These are phyloP conservation scores for Fomes fomentarius DNA, from an alignment of 1,284 basidiomycete species.

Conservation along the genomic window DNA sequence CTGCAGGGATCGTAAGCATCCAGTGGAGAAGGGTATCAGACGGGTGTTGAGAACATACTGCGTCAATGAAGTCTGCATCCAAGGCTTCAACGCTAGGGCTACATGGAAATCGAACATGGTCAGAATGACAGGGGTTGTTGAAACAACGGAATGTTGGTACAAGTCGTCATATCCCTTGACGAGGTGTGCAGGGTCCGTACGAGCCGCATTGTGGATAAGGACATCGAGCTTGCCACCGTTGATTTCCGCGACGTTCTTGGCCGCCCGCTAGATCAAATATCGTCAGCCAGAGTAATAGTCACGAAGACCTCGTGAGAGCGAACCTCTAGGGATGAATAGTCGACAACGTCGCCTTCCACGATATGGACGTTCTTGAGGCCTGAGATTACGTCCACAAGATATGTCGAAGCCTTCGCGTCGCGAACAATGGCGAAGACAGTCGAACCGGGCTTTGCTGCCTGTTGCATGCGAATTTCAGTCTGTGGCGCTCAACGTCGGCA, in stretches of 20 bases:
- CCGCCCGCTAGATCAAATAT: too few relatives aligned
- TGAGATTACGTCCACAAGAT: background rate
- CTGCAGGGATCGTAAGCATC: too few relatives aligned
- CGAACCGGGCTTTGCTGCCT: background rate
- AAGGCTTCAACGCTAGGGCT: constrained; percentile 20
- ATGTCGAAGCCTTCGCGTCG: background rate
- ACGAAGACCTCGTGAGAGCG: background rate
- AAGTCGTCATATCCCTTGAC: constrained; percentile 13
- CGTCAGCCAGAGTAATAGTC: too few relatives aligned
- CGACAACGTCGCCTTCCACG: background rate
- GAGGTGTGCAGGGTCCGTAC: constrained; percentile 6
- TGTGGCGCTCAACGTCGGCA: too few relatives aligned
- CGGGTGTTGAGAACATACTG: too few relatives aligned
- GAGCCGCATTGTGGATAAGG: constrained; percentile 36
- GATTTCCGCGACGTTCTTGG: constrained; percentile 20
- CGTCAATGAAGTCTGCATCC: constrained; percentile 27
- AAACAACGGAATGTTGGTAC: constrained; percentile 7
- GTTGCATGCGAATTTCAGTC: too few relatives aligned
- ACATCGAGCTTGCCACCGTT: constrained; percentile 33
- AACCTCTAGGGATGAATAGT: background rate
- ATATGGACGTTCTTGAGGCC: constrained; percentile 3
- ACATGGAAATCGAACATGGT: too few relatives aligned
- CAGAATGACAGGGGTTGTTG: background rate
- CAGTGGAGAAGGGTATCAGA: too few relatives aligned
- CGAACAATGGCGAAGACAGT: background rate